A percentile compares a stretch with the other conserved stretches of the same genome.
phyloP scores from a whole-genome alignment of 176 grass and related monocot genomes.

The Cenchrus fungigraminus region DNA sequence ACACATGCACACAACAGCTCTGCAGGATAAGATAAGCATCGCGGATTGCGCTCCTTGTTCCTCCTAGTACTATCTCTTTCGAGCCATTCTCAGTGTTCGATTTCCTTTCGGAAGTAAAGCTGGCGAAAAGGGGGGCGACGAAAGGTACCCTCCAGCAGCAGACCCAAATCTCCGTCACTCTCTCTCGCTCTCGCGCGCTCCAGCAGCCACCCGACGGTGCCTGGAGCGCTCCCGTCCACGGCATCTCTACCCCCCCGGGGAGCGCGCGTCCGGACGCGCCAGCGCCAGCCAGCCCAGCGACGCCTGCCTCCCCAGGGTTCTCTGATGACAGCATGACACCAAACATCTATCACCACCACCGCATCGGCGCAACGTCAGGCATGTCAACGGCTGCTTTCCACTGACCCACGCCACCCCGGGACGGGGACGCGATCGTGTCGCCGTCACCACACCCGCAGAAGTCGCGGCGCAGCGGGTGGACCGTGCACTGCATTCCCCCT shows the following conservation, averaged over 20 bases:
- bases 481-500: background rate
- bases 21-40: slow-evolving; percentile 18
- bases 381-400: slow-evolving; percentile 7
- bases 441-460: background rate
- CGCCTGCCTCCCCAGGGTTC: background rate
- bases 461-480: slow-evolving; percentile 9
- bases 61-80: slow-evolving; percentile 15
- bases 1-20: background rate
- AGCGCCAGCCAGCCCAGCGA: background rate
- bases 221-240: background rate
- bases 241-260: background rate
- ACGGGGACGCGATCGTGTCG: too few species aligned
- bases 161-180: background rate
- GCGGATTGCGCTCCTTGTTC: background rate
- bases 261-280: background rate
- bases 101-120: slow-evolving; percentile 33
- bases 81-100: background rate
- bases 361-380: slow-evolving; percentile 26
- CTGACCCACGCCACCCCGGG: background rate
- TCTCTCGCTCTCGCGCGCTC: background rate
- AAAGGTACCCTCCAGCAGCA: slow-evolving; percentile 43
- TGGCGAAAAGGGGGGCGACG: background rate
- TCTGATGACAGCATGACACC: background rate
- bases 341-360: slow-evolving; percentile 39
- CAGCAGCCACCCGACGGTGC: background rate